Base-by-base conservation (phyloP, 129 eudicot species). In the Daucus carota region DNA sequence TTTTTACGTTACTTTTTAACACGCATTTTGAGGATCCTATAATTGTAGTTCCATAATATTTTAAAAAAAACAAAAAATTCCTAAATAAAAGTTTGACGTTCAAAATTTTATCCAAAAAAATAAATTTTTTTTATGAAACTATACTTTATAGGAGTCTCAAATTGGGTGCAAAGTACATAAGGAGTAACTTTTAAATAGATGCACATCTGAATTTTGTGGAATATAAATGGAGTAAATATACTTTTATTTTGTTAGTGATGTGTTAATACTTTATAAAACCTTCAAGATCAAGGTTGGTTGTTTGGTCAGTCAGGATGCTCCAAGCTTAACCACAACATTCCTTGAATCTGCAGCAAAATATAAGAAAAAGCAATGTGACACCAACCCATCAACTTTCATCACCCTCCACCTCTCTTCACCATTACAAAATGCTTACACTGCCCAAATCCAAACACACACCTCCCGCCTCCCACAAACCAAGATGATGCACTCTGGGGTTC, bases 401-500 rank as follows among this genome's bases (percentile, higher is more conserved):
- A 85, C 70, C 84, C 84, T 80, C 83, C 72, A 70, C 88, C 44
- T 54, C 76, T 80, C 78, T 40, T 75, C 85, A 47, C 78, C 78
- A 63, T n/a, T 81, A 71, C 77, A 83, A 82, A 78, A 84, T 75
- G 75, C 42, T 70, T 34, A 18, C 67, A 18, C 59, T 69, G 75
- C 86, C 86, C 36, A 63, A 62, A 63, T 63, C 18, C 29, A 80
- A 66, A 74, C 73, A 67, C 71, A 47, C 36, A 54, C 11, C 5
- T 9, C 15, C 65, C n/a, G 65, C 31, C 65, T 57, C 31, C 74
- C 77, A 42, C 80, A 59, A 15, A 69, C 82, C 70, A 81, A 85
- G 80, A 95, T 92, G 97, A 95, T 92, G 99, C 83, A 85, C 32
- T 82, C 99, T 52, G 92, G 87, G 80, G 84, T 79, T 76, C 96